phyloP scores from a whole-genome alignment of 768 basidiomycete genomes.

The Trametopsis cervina region DNA sequence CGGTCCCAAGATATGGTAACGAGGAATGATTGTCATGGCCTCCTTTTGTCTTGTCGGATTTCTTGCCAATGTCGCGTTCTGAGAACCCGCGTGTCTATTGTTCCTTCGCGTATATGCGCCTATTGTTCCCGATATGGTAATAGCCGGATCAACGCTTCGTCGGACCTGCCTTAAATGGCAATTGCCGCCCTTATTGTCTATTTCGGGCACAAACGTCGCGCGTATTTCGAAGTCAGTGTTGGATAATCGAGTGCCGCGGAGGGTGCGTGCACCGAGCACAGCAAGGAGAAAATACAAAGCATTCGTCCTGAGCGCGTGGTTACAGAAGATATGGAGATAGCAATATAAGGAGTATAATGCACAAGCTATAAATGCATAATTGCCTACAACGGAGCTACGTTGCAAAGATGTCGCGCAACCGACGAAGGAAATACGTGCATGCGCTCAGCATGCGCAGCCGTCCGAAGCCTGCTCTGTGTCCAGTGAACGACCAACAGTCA shows the following conservation, averaged over 20 bases:
- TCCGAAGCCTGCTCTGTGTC: conserved; percentile 6
- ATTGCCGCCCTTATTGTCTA: neutral
- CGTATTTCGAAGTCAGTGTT: no score
- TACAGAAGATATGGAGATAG: neutral
- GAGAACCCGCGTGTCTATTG: conserved; percentile 7
- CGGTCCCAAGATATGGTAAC: conserved; percentile 5
- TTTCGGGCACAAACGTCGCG: conserved; percentile 3
- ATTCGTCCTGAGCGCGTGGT: no score
- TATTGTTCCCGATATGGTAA: conserved; percentile 11
- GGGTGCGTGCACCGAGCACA: no score
- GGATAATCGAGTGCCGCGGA: no score
- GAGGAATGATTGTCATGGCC: conserved; percentile 21
- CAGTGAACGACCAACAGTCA: conserved; percentile 9
- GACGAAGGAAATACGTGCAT: no score
- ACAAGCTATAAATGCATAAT: neutral
- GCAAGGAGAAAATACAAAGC: no score
- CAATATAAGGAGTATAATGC: neutral
- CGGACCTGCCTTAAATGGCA: neutral
- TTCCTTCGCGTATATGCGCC: conserved; percentile 3
- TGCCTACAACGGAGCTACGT: no score
- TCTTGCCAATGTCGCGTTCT: neutral
- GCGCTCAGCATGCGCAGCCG: conserved; percentile 14
- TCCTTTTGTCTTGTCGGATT: conserved; percentile 16
- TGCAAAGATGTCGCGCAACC: neutral
- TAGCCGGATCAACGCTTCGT: conserved; percentile 4